phyloP scores from a whole-genome alignment of 495 filamentous ascomycete genomes.

The Hapsidospora chrysogenum region DNA sequence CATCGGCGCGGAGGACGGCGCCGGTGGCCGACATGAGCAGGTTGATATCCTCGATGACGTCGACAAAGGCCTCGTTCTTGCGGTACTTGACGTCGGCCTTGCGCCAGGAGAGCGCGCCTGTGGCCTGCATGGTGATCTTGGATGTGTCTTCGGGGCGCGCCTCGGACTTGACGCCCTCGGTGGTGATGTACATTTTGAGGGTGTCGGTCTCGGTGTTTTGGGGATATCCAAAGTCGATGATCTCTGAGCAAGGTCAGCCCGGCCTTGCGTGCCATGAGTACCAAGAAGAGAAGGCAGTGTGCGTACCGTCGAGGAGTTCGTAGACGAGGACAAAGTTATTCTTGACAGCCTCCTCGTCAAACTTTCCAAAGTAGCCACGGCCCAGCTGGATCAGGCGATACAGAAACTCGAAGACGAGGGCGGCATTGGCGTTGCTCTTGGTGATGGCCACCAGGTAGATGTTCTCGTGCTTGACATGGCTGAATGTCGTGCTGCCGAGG shows the following conservation, averaged over 20 bases:
- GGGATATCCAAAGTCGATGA: conserved; percentile 97
- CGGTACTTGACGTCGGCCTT: conserved; percentile 96
- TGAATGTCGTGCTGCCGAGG: conserved; percentile 93
- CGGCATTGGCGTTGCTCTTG: conserved; percentile 99
- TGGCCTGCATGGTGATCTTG: conserved; percentile 98
- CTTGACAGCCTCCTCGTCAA: conserved; percentile 99
- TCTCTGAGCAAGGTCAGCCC: conserved; percentile 53
- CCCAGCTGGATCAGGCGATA: conserved; percentile 83
- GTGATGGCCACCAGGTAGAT: conserved; percentile 97
- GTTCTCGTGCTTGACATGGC: conserved; percentile 98
- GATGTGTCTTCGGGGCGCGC: conserved; percentile 83
- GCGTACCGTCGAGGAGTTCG: conserved; percentile 80
- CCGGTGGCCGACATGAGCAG: conserved; percentile 94
- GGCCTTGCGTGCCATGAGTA: no score
- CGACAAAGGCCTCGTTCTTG: conserved; percentile 98
- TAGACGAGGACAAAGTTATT: conserved; percentile 99
- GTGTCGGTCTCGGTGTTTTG: conserved; percentile 99
- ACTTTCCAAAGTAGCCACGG: conserved; percentile 94
- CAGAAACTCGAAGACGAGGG: conserved; percentile 94
- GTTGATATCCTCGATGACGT: conserved; percentile 99
- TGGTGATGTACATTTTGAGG: conserved; percentile 99
- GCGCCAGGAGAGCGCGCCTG: conserved; percentile 91
- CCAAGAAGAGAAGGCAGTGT: no score
- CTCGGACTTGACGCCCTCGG: conserved; percentile 95
- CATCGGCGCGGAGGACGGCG: conserved; percentile 88